Percentiles rank a stretch among this genome's conserved stretches.
Evolutionary conservation across 768 basidiomycete genomes (phyloP).

Genomic region (Boletus huronensis): DNA sequence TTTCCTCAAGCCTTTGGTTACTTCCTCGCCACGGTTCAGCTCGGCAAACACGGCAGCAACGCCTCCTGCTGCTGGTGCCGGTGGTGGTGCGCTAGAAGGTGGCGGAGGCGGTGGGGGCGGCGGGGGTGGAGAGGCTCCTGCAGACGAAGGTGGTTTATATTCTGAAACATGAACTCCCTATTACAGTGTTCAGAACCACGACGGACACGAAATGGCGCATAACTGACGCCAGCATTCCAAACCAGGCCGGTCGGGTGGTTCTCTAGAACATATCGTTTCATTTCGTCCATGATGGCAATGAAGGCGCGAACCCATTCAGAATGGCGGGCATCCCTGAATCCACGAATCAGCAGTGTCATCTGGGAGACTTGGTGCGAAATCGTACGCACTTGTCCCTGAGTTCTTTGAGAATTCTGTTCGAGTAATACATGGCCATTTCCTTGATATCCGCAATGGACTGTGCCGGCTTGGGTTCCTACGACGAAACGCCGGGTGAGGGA

Average conservation of each 20-base stretch:
- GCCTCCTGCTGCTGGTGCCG: conserved; percentile 48
- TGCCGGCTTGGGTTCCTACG: conserved; percentile 71
- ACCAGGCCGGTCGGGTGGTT: conserved; percentile 80
- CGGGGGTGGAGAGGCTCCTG: conserved; percentile 34
- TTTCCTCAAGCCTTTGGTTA: conserved; percentile 88
- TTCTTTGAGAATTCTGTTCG: conserved; percentile 86
- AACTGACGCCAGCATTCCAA: conserved; percentile 81
- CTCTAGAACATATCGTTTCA: conserved; percentile 79
- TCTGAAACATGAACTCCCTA: conserved; percentile 59
- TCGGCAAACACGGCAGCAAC: conserved; percentile 84
- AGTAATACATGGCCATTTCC: conserved; percentile 84
- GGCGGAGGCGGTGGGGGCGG: conserved; percentile 59
- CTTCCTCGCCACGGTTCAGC: conserved; percentile 83
- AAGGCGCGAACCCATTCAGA: conserved; percentile 85
- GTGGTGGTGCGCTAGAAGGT: conserved; percentile 38
- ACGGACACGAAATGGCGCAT: not conserved
- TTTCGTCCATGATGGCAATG: conserved; percentile 65
- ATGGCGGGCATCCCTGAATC: conserved; percentile 76
- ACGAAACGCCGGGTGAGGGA: not conserved
- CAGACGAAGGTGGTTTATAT: conserved; percentile 40
- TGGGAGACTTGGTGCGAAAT: not conserved
- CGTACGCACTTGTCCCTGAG: conserved; percentile 82
- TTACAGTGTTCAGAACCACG: not conserved
- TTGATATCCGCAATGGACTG: conserved; percentile 79
- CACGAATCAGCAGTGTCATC: conserved; percentile 2